Evolutionary conservation across 768 basidiomycete species (phyloP).

Genomic region (Suillus placidus): DNA sequence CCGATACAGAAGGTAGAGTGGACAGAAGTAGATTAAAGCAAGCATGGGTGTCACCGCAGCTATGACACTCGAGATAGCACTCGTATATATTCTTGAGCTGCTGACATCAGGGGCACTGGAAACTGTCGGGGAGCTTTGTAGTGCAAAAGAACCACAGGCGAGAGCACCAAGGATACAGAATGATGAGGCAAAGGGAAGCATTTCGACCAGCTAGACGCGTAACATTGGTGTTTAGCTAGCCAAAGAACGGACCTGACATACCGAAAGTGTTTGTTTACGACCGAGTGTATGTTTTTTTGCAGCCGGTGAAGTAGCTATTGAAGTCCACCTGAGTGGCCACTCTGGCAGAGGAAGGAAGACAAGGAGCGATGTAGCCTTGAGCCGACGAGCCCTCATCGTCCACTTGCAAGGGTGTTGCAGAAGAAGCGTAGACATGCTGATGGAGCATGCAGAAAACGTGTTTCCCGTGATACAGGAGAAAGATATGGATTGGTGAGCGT

Average conservation of each 20-base stretch:
- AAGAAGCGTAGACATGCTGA: constrained; percentile 28
- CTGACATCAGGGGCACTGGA: constrained; percentile 24
- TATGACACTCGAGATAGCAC: constrained; percentile 39
- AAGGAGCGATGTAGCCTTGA: constrained; percentile 9
- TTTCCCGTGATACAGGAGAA: constrained; percentile 10
- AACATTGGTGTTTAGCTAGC: constrained; percentile 14
- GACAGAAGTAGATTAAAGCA: constrained; percentile 50
- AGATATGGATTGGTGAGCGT: neutral
- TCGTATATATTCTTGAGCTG: constrained; percentile 36
- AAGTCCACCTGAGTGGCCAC: neutral
- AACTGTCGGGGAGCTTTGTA: constrained; percentile 23
- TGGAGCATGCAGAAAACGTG: constrained; percentile 32
- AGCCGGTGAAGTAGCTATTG: constrained; percentile 17
- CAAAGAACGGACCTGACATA: constrained; percentile 25
- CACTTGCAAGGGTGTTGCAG: constrained; percentile 25
- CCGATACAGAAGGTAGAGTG: constrained; percentile 52
- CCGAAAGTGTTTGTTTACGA: constrained; percentile 33
- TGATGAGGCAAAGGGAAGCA: constrained; percentile 39
- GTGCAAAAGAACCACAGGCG: constrained; percentile 34
- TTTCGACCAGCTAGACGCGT: constrained; percentile 38
- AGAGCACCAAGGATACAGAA: constrained; percentile 38
- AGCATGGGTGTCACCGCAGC: constrained; percentile 38
- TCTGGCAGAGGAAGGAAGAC: constrained; percentile 23
- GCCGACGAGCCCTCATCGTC: constrained; percentile 34
- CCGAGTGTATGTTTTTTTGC: constrained; percentile 31